Percentiles rank a stretch among this genome's conserved stretches.
Evolutionary conservation across 164 flowering plant species (phyloP).

Genomic region (Vitis labrusca): DNA sequence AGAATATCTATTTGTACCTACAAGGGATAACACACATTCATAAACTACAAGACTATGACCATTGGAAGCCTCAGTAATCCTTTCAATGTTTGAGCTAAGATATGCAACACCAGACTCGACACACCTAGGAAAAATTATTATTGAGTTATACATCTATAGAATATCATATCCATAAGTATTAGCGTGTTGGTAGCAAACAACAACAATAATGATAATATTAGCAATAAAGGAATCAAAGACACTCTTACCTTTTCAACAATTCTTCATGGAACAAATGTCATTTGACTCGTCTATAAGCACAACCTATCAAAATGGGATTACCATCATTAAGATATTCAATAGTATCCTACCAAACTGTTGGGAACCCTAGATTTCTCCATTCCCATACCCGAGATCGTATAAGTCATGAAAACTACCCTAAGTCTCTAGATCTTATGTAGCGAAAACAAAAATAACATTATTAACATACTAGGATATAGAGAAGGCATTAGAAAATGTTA

Average conservation of each 20-base stretch:
- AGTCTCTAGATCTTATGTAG: too few species aligned
- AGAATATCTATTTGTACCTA: conserved; percentile 51
- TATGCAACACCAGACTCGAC: conserved; percentile 92
- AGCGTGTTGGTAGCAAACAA: too few species aligned
- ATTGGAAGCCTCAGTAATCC: conserved; percentile 29
- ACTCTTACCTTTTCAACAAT: conserved; percentile 62
- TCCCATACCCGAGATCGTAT: too few species aligned
- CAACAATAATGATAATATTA: neutral
- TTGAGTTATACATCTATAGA: conserved; percentile 23
- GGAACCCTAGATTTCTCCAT: too few species aligned
- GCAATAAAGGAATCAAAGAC: neutral
- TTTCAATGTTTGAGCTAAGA: conserved; percentile 81
- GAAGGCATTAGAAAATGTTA: too few species aligned
- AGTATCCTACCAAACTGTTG: conserved; percentile 38
- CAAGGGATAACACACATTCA: conserved; percentile 65
- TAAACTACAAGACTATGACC: conserved; percentile 82
- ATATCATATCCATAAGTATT: neutral
- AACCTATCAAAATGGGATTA: conserved; percentile 77
- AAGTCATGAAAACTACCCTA: too few species aligned
- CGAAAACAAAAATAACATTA: too few species aligned
- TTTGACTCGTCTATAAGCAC: conserved; percentile 94
- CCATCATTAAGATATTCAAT: conserved; percentile 76
- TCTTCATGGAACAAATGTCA: conserved; percentile 87
- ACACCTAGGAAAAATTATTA: conserved; percentile 74
- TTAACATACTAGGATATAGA: too few species aligned